Conservation (phyloP, 768 basidiomycete genomes). For the Roridomyces roridus region DNA sequence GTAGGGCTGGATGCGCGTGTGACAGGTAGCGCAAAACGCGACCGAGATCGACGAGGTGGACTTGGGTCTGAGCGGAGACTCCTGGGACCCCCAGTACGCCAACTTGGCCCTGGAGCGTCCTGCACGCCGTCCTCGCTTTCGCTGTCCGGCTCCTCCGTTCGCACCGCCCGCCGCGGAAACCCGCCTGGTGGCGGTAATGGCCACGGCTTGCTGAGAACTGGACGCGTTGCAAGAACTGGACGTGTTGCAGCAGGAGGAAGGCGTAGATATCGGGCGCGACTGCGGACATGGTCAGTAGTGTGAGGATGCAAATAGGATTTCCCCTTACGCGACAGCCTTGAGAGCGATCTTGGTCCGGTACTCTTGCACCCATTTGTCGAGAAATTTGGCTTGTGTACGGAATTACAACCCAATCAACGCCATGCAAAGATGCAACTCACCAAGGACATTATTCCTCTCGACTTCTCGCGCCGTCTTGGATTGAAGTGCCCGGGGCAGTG, state of each 20-base stretch:
- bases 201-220: slow-evolving; percentile 34
- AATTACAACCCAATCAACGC: slow-evolving; percentile 6
- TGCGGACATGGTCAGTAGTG: slow-evolving; percentile 33
- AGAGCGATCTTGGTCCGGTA: slow-evolving; percentile 74
- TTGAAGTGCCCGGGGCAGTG: slow-evolving; percentile 73
- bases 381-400: slow-evolving; percentile 51
- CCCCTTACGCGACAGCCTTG: slow-evolving; percentile 83
- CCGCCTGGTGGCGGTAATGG: slow-evolving; percentile 31
- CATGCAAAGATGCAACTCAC: slow-evolving; percentile 49
- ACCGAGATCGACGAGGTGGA: slow-evolving; percentile 24
- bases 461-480: slow-evolving; percentile 69
- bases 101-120: slow-evolving; percentile 8
- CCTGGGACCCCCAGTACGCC: slow-evolving; percentile 22
- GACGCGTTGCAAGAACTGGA: slow-evolving; percentile 45
- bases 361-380: slow-evolving; percentile 72
- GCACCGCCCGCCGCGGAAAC: slow-evolving; percentile 35
- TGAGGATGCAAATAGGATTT: slow-evolving; percentile 4
- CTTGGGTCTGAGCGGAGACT: slow-evolving; percentile 23
- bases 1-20: slow-evolving; percentile 24
- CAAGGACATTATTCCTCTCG: slow-evolving; percentile 58
- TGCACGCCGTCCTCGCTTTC: slow-evolving; percentile 40
- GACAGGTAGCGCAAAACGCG: slow-evolving; percentile 21
- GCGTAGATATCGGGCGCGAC: slow-evolving; percentile 83
- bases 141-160: slow-evolving; percentile 24
- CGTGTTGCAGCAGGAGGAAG: slow-evolving; percentile 64